Base-by-base conservation (phyloP, 352 stramenopile genomes). In the Globisporangium emineosum region DNA sequence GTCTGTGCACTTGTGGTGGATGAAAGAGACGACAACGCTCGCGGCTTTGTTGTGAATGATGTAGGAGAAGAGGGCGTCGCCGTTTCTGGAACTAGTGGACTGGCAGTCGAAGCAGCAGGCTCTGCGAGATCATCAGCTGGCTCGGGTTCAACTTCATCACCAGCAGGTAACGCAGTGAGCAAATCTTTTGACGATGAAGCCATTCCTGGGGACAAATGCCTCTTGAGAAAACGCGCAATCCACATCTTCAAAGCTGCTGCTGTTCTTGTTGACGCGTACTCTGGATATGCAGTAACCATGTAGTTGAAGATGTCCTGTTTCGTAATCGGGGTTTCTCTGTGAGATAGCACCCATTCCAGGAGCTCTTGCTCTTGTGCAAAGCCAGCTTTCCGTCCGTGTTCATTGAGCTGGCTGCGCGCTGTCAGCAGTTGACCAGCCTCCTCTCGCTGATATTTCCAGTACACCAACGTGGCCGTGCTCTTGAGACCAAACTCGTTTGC, bases 271-370 rank as follows among this genome's bases (percentile, higher is more conserved):
- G 74, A 68, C 6, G 78, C 81, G 62, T 90, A 92, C 8, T 66
- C 64, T 21, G 83, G 83, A 56, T 90, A 90, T 33, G 67, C 30
- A 7, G 75, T 60, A 43, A 79, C 51, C 30, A 92, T 60, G 62
- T 92, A 79, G 42, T 71, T 73, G 27, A 90, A 69, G 23, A 92
- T 78, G 65, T 92, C 78, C 32, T 90, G 79, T 45, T 72, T 77
- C 8, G 78, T 90, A 21, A 92, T 73, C 2, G 70, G 63, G 17
- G 73, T 71, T 17, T 83, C 56, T 45, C 73, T 67, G 30, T 79
- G 78, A 5, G 68, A 66, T 6, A 82, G 40, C 2, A 92, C 29
- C 83, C 83, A 92, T 29, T 79, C 67, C 25, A 86, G 53, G 43
- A 92, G 61, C n/a, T 78, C 72, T 15, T 78, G 61, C 57, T 81